These are phyloP conservation scores for Penicillium oxalicum DNA, from an alignment of 2,329 filamentous ascomycete species.

Conservation along the genomic window DNA sequence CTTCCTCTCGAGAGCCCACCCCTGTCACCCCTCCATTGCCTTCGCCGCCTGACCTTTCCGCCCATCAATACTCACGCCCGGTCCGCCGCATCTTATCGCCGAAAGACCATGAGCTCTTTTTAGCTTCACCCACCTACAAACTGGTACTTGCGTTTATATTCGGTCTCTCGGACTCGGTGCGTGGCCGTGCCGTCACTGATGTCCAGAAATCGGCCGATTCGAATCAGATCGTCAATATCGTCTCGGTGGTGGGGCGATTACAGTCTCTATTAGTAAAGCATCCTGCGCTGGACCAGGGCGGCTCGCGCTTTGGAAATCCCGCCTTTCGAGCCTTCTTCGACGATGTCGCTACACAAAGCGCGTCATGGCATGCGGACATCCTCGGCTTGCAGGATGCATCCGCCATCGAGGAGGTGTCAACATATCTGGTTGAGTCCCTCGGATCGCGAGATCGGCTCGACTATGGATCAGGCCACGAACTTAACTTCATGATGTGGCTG, in stretches of 20 bases:
- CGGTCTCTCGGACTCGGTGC: conserved; percentile 73
- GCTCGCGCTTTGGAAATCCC: conserved; percentile 91
- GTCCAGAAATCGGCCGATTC: conserved; percentile 41
- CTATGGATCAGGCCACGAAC: conserved; percentile 93
- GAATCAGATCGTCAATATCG: conserved; percentile 55
- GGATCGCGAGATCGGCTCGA: conserved; percentile 85
- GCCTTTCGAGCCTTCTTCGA: conserved; percentile 77
- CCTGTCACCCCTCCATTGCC: conserved; percentile 72
- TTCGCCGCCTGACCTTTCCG: conserved; percentile 56
- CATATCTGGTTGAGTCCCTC: conserved; percentile 77
- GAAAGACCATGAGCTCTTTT: conserved; percentile 74
- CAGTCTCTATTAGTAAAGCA: conserved; percentile 61
- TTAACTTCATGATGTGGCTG: conserved; percentile 96
- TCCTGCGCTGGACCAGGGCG: conserved; percentile 78
- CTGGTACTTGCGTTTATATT: conserved; percentile 83
- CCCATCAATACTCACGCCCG: conserved; percentile 60
- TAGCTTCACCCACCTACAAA: conserved; percentile 66
- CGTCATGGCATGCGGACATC: conserved; percentile 38
- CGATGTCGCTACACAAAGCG: conserved; percentile 36
- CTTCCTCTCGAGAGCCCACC: conserved; percentile 47
- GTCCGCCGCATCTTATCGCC: conserved; percentile 73
- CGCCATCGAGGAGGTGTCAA: conserved; percentile 65
- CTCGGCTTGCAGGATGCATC: conserved; percentile 34
- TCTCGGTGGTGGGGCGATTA: conserved; percentile 64
- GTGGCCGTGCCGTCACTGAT: conserved; percentile 38